Conservation (phyloP, 2,329 filamentous ascomycete species). For the Fusarium lateritium region DNA sequence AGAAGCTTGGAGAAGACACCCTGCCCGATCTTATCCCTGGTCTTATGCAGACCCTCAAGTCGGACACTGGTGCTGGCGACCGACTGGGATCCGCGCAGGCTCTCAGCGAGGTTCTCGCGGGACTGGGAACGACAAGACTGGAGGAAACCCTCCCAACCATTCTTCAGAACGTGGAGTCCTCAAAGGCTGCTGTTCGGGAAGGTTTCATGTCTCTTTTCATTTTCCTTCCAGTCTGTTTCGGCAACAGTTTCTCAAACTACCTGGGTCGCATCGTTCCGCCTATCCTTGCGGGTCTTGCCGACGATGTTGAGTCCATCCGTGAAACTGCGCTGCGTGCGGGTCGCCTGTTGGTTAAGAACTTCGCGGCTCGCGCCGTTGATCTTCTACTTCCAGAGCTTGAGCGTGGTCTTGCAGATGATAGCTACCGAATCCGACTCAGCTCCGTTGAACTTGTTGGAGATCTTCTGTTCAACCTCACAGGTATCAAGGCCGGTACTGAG, state of each 20-base stretch:
- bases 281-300: conserved; percentile 92
- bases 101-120: conserved; percentile 94
- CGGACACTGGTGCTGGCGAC: conserved; percentile 96
- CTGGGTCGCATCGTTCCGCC: conserved; percentile 95
- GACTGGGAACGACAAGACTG: conserved; percentile 89
- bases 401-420: conserved; percentile 96
- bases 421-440: conserved; percentile 96
- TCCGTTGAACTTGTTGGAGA: conserved; percentile 98
- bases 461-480: conserved; percentile 96
- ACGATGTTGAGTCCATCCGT: conserved; percentile 95
- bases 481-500: conserved; percentile 85
- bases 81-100: conserved; percentile 96
- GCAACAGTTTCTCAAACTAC: conserved; percentile 98
- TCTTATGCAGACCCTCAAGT: conserved; percentile 97
- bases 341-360: conserved; percentile 97
- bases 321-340: conserved; percentile 97
- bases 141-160: conserved; percentile 98
- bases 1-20: conserved; percentile 97
- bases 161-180: conserved; percentile 93
- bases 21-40: conserved; percentile 97
- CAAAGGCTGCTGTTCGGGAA: conserved; percentile 91
- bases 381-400: conserved; percentile 94
- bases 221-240: conserved; percentile 98
- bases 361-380: conserved; percentile 94
- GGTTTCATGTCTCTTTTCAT: conserved; percentile 99